Conservation (phyloP, 1,284 basidiomycete genomes). For the Malassezia restricta region DNA sequence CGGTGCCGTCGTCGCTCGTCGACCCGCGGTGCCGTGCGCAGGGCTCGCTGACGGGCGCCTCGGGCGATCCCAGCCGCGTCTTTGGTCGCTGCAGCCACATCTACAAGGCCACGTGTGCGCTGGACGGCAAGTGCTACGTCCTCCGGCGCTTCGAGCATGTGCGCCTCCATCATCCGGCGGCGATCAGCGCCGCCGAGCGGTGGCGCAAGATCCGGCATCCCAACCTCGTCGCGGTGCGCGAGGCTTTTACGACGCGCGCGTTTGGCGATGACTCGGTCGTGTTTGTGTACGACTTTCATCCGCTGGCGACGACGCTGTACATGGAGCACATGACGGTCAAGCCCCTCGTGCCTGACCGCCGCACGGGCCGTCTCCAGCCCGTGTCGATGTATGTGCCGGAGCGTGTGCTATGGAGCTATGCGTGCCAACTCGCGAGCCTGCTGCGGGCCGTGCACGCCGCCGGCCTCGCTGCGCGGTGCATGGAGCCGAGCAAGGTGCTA, state of each 20-base stretch:
- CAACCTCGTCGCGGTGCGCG: constrained; percentile 67
- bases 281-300: constrained; percentile 82
- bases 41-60: constrained; percentile 24
- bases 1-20: constrained; percentile 22
- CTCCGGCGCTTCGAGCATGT: constrained; percentile 79
- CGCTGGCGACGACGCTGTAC: constrained; percentile 68
- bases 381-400: constrained; percentile 55
- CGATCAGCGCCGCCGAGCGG: constrained; percentile 69
- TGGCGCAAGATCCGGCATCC: constrained; percentile 83
- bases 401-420: constrained; percentile 81
- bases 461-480: constrained; percentile 66
- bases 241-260: constrained; percentile 88
- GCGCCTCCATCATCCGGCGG: constrained; percentile 57
- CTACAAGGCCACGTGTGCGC: constrained; percentile 67
- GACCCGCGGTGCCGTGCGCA: constrained; percentile 31
- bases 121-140: constrained; percentile 67
- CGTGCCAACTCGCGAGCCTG: constrained; percentile 76
- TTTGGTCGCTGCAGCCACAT: constrained; percentile 57
- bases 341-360: constrained; percentile 44
- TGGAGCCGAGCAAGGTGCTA: constrained; percentile 79
- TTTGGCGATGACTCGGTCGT: constrained; percentile 80
- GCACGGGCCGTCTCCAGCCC: constrained; percentile 36
- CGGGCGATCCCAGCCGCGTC: constrained; percentile 48
- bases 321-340: constrained; percentile 54
- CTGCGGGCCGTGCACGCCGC: constrained; percentile 73